Evolutionary conservation across 2,329 filamentous ascomycete genomes (phyloP).

Genomic region (Neofusicoccum umdonicola): DNA sequence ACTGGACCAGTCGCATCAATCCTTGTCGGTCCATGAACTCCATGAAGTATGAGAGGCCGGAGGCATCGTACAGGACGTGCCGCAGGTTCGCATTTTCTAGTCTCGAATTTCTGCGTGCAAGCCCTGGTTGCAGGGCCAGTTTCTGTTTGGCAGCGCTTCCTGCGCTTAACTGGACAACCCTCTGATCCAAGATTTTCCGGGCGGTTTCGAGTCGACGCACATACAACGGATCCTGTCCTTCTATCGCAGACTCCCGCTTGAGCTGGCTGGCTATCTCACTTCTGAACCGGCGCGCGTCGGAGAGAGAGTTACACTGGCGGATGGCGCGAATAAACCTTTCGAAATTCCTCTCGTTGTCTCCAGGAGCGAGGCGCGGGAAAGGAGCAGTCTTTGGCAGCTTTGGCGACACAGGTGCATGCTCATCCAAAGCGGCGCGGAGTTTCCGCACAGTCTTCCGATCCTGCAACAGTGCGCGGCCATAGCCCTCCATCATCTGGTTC

Average conservation of each 20-base stretch:
- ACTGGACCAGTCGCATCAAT: constrained; percentile 87
- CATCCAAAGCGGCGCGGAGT: constrained; percentile 84
- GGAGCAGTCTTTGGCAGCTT: constrained; percentile 62
- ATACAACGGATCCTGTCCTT: constrained; percentile 81
- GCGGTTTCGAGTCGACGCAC: constrained; percentile 87
- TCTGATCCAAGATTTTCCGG: constrained; percentile 85
- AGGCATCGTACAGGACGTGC: constrained; percentile 85
- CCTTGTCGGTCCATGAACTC: constrained; percentile 95
- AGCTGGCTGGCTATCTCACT: constrained; percentile 91
- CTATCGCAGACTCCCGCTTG: constrained; percentile 75
- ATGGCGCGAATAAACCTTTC: constrained; percentile 92
- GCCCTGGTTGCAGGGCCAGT: constrained; percentile 38
- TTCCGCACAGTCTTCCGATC: constrained; percentile 94
- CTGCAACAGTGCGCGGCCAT: constrained; percentile 81
- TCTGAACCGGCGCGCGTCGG: constrained; percentile 86
- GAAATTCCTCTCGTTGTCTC: constrained; percentile 88
- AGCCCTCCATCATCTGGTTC: constrained; percentile 94
- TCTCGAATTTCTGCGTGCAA: constrained; percentile 53
- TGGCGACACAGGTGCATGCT: constrained; percentile 83
- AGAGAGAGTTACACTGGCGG: constrained; percentile 82
- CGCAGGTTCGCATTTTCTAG: constrained; percentile 74
- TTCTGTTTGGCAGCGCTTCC: constrained; percentile 53
- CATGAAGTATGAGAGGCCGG: constrained; percentile 97
- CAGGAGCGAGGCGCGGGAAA: constrained; percentile 75
- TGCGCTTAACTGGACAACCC: constrained; percentile 75